Conservation (phyloP, 2,329 filamentous ascomycete genomes). For the Botrytis aclada region DNA sequence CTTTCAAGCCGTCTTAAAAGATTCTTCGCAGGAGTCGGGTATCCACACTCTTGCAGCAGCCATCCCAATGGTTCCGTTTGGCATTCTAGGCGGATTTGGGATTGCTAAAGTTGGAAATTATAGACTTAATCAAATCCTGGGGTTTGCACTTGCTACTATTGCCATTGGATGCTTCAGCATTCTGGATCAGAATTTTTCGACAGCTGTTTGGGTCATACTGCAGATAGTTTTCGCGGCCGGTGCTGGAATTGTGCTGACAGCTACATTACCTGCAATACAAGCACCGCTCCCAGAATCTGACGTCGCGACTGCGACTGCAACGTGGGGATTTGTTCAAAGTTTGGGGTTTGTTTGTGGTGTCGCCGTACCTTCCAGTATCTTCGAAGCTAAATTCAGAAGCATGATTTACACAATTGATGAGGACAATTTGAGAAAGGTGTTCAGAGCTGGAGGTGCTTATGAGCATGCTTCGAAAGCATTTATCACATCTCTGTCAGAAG, state of each 20-base stretch:
- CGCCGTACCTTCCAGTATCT: not conserved
- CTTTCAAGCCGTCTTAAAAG: constrained; percentile 46
- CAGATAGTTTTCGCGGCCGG: not conserved
- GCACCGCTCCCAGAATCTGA: not conserved
- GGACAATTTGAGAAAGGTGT: not conserved
- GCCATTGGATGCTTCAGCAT: not conserved
- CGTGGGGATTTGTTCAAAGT: not conserved
- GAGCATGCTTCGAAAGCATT: not conserved
- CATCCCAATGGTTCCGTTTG: not conserved
- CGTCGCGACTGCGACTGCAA: not conserved
- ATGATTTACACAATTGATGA: not conserved
- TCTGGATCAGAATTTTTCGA: not conserved
- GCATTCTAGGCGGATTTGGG: not conserved
- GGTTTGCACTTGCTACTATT: not conserved
- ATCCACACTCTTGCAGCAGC: constrained; percentile 5
- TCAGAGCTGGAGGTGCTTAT: not conserved
- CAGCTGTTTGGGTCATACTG: not conserved
- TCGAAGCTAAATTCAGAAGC: not conserved
- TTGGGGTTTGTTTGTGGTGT: not conserved
- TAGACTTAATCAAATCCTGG: not conserved
- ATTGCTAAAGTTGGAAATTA: not conserved
- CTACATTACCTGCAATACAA: not conserved
- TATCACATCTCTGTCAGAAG: not conserved
- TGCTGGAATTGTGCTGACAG: not conserved
- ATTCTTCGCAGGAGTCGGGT: constrained; percentile 38